These are phyloP conservation scores for Trichoderma guizhouense DNA, from an alignment of 2,329 filamentous ascomycete species.

Conservation along the genomic window DNA sequence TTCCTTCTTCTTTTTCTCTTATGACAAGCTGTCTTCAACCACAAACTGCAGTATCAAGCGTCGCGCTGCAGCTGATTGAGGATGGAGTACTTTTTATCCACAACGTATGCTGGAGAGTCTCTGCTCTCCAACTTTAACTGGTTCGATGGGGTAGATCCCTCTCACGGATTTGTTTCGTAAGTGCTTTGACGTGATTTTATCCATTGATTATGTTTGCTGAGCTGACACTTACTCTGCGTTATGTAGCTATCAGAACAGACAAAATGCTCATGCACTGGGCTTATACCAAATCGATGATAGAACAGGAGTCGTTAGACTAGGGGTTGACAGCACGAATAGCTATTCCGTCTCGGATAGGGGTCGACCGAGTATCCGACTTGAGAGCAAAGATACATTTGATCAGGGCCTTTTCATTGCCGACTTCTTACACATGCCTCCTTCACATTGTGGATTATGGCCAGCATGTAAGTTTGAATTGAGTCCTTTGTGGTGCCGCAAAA, in stretches of 20 bases:
- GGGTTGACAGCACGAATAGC: conserved; percentile 41
- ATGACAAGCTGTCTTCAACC: neutral
- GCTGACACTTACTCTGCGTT: conserved; percentile 13
- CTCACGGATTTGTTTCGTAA: conserved; percentile 65
- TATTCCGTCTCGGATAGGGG: conserved; percentile 37
- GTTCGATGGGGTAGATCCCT: conserved; percentile 55
- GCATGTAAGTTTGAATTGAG: conserved; percentile 50
- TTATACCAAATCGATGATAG: conserved; percentile 42
- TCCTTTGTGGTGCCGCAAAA: too few relatives aligned
- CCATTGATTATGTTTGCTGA: neutral
- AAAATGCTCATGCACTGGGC: conserved; percentile 37
- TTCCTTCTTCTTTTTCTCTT: neutral
- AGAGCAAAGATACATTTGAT: conserved; percentile 60
- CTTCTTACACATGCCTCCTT: conserved; percentile 68
- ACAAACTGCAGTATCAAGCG: neutral
- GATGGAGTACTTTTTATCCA: conserved; percentile 42
- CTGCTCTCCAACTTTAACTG: conserved; percentile 50
- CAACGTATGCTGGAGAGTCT: conserved; percentile 42
- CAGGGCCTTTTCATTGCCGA: conserved; percentile 70
- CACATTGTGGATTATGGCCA: conserved; percentile 70
- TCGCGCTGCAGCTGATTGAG: conserved; percentile 12
- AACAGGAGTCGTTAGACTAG: conserved; percentile 43
- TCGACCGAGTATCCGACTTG: conserved; percentile 62
- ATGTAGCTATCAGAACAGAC: conserved; percentile 42
- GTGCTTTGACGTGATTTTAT: conserved; percentile 27